Evolutionary conservation across 2,329 filamentous ascomycete genomes (phyloP), one percentile per base, ranked within the genome.

Genomic region (Colletotrichum sp.): DNA sequence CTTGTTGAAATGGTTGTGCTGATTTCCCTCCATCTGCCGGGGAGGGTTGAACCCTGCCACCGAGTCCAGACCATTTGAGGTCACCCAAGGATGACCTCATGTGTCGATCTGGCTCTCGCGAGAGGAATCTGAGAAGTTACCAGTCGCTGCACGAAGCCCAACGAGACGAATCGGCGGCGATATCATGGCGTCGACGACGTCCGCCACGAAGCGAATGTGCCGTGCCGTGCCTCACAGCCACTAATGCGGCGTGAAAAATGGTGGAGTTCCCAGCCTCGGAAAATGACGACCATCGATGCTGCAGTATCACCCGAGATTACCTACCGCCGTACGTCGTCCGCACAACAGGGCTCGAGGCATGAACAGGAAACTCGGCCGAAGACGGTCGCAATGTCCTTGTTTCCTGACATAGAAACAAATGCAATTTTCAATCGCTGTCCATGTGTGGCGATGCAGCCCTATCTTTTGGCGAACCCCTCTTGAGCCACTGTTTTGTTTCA

Each of bases 391-490:
- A 61, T 61, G 36, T 26, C 48, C 24, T 57, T 70, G 32, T 52
- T 76, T 76, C 60, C 55, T 52, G 39, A 67, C 74, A 70, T 61
- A 34, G 59, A 66, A 48, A 74, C 64, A 32, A 26, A 55, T 59
- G 65, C 71, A 66, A 70, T 74, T 34, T 18, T 48, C 24, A 39
- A 74, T 52, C 34, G 36, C 39, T 71, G 52, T 43, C 66, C 59
- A 74, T 61, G 65, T 48, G 67, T 67, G 69, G 73, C 74, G 59
- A 77, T 81, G 80, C 80, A 81, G 80, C 80, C 80, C 80, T 80
- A 79, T 64, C 72, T 68, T 67, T 76, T 63, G 8, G 18, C 52
- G 36, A 66, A 16, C 21, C 32, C 48, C 28, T 48, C 52, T 24
- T 64, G 43, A 65, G 36, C n/a, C 32, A 26, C 55, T 12, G 15